Evolutionary conservation across 495 filamentous ascomycete species (phyloP).

Genomic region (Daldinia bambusicola): DNA sequence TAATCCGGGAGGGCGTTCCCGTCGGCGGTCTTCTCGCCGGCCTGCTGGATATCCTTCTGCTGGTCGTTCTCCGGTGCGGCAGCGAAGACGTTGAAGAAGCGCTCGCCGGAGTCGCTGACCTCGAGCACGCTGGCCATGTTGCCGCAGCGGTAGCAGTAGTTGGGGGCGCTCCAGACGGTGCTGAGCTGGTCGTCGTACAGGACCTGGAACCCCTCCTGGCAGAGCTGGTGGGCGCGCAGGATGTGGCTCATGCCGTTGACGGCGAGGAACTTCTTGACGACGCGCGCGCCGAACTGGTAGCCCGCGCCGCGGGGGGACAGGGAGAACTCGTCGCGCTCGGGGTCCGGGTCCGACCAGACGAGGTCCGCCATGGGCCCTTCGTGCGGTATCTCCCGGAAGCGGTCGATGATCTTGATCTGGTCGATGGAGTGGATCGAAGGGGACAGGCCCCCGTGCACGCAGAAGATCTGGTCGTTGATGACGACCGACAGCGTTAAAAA

Average conservation of each 20-base stretch:
- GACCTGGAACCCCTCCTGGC: slow-evolving; percentile 96
- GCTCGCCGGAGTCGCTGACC: slow-evolving; percentile 88
- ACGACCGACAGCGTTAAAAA: slow-evolving; percentile 96
- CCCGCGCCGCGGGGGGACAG: slow-evolving; percentile 93
- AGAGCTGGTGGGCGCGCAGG: slow-evolving; percentile 93
- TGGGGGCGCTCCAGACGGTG: slow-evolving; percentile 97
- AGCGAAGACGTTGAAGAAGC: slow-evolving; percentile 97
- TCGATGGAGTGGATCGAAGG: slow-evolving; percentile 98
- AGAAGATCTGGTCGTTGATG: slow-evolving; percentile 98
- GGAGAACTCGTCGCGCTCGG: slow-evolving; percentile 94
- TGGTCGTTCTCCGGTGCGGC: slow-evolving; percentile 95
- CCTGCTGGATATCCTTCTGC: slow-evolving; percentile 83
- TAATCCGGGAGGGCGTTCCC: slow-evolving; percentile 65
- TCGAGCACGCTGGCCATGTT: slow-evolving; percentile 97
- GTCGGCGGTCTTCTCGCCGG: slow-evolving; percentile 60
- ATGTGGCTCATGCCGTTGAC: slow-evolving; percentile 98
- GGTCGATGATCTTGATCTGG: slow-evolving; percentile 99
- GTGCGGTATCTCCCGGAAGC: slow-evolving; percentile 97
- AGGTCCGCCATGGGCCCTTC: slow-evolving; percentile 99
- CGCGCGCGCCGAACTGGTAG: slow-evolving; percentile 96
- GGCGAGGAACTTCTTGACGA: slow-evolving; percentile 96
- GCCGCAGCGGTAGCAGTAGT: slow-evolving; percentile 96
- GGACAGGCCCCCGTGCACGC: slow-evolving; percentile 93
- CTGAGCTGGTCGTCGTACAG: slow-evolving; percentile 93
- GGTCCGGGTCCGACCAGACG: slow-evolving; percentile 97